A percentile compares a stretch with the other conserved stretches of the same genome.
Conservation (phyloP, 805 yeast genomes). For the Alloascoidea africana region DNA sequence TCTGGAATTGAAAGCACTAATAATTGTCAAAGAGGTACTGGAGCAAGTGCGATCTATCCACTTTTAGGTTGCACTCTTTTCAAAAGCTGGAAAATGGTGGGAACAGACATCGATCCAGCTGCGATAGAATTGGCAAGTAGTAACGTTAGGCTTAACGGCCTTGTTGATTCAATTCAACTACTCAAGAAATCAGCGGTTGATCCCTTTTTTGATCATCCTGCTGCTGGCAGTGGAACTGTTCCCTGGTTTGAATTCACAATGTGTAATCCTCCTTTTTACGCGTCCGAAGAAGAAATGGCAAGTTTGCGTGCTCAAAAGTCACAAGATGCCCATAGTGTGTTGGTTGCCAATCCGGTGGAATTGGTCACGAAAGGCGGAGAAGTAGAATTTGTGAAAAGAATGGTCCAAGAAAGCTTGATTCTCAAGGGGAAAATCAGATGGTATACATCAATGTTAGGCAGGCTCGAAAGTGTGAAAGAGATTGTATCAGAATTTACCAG, state of each 20-base stretch:
- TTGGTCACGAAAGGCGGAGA: conserved; percentile 33
- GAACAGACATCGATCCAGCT: conserved; percentile 25
- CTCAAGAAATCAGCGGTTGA: conserved; percentile 7
- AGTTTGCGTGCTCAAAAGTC: conserved; percentile 13
- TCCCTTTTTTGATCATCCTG: conserved; percentile 7
- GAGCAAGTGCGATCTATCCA: conserved; percentile 32
- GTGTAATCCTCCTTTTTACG: conserved; percentile 42
- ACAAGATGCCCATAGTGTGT: conserved; percentile 10
- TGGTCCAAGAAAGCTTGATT: conserved; percentile 19
- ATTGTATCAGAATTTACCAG: not conserved
- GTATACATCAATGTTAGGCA: conserved; percentile 26
- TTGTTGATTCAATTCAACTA: conserved; percentile 11
- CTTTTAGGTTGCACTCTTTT: conserved; percentile 19
- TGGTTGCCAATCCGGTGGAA: conserved; percentile 21
- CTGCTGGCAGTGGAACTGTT: not conserved
- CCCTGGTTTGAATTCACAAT: conserved; percentile 21
- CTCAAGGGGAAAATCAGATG: conserved; percentile 13
- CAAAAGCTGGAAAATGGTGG: conserved; percentile 18
- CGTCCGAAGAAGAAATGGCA: conserved; percentile 19
- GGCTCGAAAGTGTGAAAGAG: conserved; percentile 5
- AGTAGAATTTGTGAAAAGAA: conserved; percentile 18
- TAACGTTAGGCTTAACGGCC: conserved; percentile 15
- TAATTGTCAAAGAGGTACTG: conserved; percentile 23
- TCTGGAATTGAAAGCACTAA: not conserved
- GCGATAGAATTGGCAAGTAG: conserved; percentile 18